phyloP scores from a whole-genome alignment of 495 filamentous ascomycete genomes.

The Bryoglossum gracile region DNA sequence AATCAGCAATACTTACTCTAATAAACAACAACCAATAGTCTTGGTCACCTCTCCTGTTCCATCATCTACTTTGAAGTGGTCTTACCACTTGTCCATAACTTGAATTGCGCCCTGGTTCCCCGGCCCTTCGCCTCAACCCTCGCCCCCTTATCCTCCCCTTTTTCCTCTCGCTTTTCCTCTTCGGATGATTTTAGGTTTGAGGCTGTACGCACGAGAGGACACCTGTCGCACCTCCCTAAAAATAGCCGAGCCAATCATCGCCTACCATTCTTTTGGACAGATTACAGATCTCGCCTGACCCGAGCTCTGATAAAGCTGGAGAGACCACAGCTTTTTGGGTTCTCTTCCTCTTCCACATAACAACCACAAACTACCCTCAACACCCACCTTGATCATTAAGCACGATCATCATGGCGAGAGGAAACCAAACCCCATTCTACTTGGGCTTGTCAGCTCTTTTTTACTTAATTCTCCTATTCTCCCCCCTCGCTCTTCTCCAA shows the following conservation, averaged over 20 bases:
- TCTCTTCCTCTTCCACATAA: slow-evolving; percentile 6
- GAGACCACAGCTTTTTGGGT: background rate
- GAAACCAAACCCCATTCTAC: slow-evolving; percentile 44
- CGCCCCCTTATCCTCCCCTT: too few species aligned
- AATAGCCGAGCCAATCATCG: slow-evolving; percentile 20
- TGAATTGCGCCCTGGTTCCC: too few species aligned
- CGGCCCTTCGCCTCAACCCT: slow-evolving; percentile 9
- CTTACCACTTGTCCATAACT: too few species aligned
- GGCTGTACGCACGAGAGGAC: slow-evolving; percentile 5
- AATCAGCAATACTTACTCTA: too few species aligned
- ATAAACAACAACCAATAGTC: too few species aligned
- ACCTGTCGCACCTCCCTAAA: slow-evolving; percentile 4
- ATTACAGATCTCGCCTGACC: slow-evolving; percentile 12
- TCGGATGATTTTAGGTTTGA: slow-evolving; percentile 13
- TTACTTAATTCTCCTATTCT: slow-evolving; percentile 78
- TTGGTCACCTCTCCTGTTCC: too few species aligned
- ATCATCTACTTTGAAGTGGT: too few species aligned
- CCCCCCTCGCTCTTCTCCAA: slow-evolving; percentile 62
- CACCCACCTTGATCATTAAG: slow-evolving; percentile 13
- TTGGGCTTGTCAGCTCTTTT: slow-evolving; percentile 63
- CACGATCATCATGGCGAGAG: slow-evolving; percentile 42
- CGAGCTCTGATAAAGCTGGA: slow-evolving; percentile 21
- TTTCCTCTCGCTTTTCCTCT: too few species aligned
- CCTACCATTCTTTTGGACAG: slow-evolving; percentile 16
- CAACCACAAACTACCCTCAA: background rate